Evolutionary conservation across 768 basidiomycete species (phyloP).

Genomic region (Termitomyces sp.): DNA sequence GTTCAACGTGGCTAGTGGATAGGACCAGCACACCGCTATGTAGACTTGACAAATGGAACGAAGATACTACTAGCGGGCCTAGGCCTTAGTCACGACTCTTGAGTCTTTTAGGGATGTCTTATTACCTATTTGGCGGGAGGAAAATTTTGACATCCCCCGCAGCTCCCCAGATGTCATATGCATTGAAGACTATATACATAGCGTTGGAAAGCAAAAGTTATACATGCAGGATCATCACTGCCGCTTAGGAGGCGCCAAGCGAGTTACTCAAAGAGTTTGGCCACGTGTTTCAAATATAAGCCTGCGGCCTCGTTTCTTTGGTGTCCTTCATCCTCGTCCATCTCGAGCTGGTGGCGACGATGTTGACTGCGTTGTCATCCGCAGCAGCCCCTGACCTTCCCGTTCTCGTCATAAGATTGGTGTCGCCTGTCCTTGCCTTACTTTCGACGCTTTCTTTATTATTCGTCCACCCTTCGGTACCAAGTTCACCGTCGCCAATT

Average conservation of each 20-base stretch:
- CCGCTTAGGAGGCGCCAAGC: slow-evolving; percentile 5
- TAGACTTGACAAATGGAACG: not conserved
- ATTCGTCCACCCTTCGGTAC: slow-evolving; percentile 38
- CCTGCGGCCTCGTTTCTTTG: slow-evolving; percentile 3
- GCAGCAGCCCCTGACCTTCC: slow-evolving; percentile 22
- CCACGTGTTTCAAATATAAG: slow-evolving; percentile 23
- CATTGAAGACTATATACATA: not conserved
- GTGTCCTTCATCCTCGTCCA: slow-evolving; percentile 11
- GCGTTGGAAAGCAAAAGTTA: not conserved
- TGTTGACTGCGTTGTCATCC: slow-evolving; percentile 17
- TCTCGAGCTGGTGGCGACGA: slow-evolving; percentile 23
- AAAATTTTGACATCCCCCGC: not conserved
- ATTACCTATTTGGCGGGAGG: not conserved
- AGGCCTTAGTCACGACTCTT: too few relatives aligned
- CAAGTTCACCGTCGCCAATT: slow-evolving; percentile 57
- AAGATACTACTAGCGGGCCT: not conserved
- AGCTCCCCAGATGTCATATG: not conserved
- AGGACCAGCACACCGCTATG: not conserved
- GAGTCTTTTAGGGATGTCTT: not conserved
- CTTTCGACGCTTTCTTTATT: slow-evolving; percentile 59
- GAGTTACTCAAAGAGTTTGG: slow-evolving; percentile 13
- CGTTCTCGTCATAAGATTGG: slow-evolving; percentile 53
- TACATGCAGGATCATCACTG: not conserved
- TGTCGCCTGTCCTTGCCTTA: slow-evolving; percentile 64
- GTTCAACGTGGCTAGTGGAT: not conserved